Evolutionary conservation across 768 basidiomycete species (phyloP).

Genomic region (Macrocybe gigantea): DNA sequence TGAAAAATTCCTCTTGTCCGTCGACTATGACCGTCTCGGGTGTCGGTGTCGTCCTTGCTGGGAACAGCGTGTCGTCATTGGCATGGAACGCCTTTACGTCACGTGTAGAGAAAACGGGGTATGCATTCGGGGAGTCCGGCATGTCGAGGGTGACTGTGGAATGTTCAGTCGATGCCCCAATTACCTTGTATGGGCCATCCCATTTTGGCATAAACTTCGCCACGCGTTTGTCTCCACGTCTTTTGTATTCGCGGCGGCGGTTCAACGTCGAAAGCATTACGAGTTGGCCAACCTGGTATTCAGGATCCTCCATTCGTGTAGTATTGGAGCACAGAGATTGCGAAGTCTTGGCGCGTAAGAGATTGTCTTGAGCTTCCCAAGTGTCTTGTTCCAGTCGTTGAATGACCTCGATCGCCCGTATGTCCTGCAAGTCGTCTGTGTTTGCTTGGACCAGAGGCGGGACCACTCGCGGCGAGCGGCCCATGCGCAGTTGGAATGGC

Average conservation of each 20-base stretch:
- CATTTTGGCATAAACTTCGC: constrained; percentile 37
- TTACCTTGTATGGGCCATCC: constrained; percentile 21
- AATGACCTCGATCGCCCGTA: background rate
- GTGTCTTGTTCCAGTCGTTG: constrained; percentile 8
- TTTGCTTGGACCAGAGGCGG: constrained; percentile 13
- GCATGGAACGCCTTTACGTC: constrained; percentile 18
- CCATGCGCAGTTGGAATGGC: constrained; percentile 22
- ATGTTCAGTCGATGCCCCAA: constrained; percentile 3
- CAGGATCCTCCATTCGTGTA: constrained; percentile 12
- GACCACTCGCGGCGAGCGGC: constrained; percentile 17
- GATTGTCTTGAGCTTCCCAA: constrained; percentile 24
- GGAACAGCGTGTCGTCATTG: constrained; percentile 26
- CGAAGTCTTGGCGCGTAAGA: constrained; percentile 16
- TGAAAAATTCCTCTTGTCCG: constrained; percentile 16
- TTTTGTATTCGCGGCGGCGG: constrained; percentile 21
- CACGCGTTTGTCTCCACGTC: constrained; percentile 18
- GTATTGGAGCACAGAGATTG: constrained; percentile 27
- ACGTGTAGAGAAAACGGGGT: constrained; percentile 28
- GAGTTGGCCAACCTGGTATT: constrained; percentile 23
- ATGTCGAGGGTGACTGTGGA: constrained; percentile 24
- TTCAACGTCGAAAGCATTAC: constrained; percentile 32
- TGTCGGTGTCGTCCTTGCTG: constrained; percentile 14
- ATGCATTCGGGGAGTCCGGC: constrained; percentile 15
- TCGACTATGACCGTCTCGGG: constrained; percentile 13
- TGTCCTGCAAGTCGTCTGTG: background rate